Evolutionary conservation across 2,329 filamentous ascomycete genomes (phyloP).

Genomic region (Aspergillus sp.): DNA sequence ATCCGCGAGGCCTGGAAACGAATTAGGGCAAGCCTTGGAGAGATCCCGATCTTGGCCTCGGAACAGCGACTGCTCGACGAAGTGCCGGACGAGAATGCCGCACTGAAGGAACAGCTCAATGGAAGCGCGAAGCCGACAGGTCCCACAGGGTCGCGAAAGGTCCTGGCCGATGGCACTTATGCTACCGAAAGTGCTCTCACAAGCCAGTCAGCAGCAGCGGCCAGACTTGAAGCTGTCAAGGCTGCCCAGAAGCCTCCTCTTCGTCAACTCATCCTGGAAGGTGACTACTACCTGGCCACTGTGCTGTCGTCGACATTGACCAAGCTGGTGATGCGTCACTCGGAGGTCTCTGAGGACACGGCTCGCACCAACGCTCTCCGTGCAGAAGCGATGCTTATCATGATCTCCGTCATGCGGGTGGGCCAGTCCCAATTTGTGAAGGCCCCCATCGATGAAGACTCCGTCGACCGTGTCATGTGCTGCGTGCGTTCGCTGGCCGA

Average conservation of each 20-base stretch:
- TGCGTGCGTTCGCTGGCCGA: conserved; percentile 89
- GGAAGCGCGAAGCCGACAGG: conserved; percentile 62
- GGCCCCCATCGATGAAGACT: conserved; percentile 93
- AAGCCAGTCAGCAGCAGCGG: conserved; percentile 79
- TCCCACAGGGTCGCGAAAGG: conserved; percentile 77
- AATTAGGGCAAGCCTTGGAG: conserved; percentile 84
- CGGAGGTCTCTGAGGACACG: conserved; percentile 77
- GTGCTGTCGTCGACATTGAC: conserved; percentile 94
- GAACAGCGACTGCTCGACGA: conserved; percentile 88
- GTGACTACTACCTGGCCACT: conserved; percentile 91
- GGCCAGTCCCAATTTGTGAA: conserved; percentile 99
- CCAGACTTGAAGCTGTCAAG: conserved; percentile 92
- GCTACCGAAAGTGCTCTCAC: conserved; percentile 94
- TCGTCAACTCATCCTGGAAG: conserved; percentile 88
- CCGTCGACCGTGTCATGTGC: conserved; percentile 96
- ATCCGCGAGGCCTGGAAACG: conserved; percentile 96
- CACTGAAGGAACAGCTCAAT: conserved; percentile 63
- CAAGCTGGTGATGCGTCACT: conserved; percentile 95
- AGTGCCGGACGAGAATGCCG: conserved; percentile 60
- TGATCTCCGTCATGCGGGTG: conserved; percentile 97
- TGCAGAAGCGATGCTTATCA: conserved; percentile 97
- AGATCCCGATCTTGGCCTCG: conserved; percentile 92
- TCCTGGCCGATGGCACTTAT: conserved; percentile 93
- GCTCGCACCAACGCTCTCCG: conserved; percentile 88
- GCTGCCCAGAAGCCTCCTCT: conserved; percentile 93